These are phyloP conservation scores for Penicillium canescens DNA, from an alignment of 495 filamentous ascomycete genomes.

Conservation along the genomic window DNA sequence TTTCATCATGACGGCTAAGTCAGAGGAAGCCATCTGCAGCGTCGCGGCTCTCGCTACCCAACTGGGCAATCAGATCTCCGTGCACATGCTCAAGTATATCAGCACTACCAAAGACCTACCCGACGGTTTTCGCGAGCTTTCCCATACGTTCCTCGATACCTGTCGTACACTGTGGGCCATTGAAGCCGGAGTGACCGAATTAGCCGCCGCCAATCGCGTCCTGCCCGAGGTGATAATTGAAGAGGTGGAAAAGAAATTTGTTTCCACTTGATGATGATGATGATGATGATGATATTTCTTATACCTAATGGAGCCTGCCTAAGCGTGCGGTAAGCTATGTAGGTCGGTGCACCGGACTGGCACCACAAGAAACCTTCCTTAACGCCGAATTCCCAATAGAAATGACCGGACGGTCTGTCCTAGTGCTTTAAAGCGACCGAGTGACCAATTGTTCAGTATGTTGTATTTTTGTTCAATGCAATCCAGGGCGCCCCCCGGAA, in stretches of 20 bases:
- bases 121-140: conserved; percentile 47
- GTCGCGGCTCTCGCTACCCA: conserved; percentile 26
- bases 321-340: no score
- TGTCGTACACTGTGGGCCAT: conserved; percentile 52
- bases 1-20: not conserved
- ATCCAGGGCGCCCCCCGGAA: no score
- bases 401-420: no score
- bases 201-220: conserved; percentile 28
- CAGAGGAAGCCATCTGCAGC: conserved; percentile 22
- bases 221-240: conserved; percentile 46
- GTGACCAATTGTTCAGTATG: no score
- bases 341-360: no score
- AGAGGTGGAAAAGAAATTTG: conserved; percentile 54
- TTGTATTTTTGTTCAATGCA: no score
- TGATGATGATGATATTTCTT: no score
- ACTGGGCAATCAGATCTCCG: conserved; percentile 50
- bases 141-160: conserved; percentile 52
- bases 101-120: conserved; percentile 44
- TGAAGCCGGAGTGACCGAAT: conserved; percentile 50
- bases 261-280: no score
- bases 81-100: conserved; percentile 58
- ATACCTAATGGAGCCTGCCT: no score
- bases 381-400: no score
- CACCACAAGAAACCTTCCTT: no score
- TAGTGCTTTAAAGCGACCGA: no score